Conservation (phyloP, 164 flowering plant genomes). For the Chimonanthus praecox region DNA sequence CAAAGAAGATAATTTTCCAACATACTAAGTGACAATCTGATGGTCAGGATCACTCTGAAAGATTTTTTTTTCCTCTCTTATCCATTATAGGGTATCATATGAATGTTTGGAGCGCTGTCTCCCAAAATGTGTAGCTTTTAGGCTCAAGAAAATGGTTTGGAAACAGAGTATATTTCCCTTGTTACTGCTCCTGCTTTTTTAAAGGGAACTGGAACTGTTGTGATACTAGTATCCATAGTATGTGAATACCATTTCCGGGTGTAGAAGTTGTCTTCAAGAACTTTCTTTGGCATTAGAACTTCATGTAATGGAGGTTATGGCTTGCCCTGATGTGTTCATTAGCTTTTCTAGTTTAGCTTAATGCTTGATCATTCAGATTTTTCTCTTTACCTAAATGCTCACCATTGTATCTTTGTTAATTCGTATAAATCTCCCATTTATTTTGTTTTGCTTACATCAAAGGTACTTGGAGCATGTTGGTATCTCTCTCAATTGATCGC, state of each 20-base stretch:
- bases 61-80: not conserved
- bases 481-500: slow-evolving; percentile 59
- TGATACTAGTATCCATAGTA: not conserved
- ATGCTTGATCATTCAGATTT: not conserved
- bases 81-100: not conserved
- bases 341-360: too few species aligned
- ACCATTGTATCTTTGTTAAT: not conserved
- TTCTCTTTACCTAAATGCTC: too few species aligned
- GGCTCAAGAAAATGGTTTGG: not conserved
- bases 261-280: not conserved
- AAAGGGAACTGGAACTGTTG: not conserved
- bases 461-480: slow-evolving; percentile 75
- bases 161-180: too few species aligned
- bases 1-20: too few species aligned
- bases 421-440: not conserved
- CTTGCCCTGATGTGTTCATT: not conserved
- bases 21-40: not conserved
- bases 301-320: not conserved
- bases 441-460: not conserved
- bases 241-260: not conserved
- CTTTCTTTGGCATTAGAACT: not conserved
- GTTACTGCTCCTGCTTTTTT: not conserved
- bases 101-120: not conserved
- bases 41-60: not conserved
- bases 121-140: not conserved